Base-by-base conservation (phyloP, 495 filamentous ascomycete species). In the Penicillium parvum region DNA sequence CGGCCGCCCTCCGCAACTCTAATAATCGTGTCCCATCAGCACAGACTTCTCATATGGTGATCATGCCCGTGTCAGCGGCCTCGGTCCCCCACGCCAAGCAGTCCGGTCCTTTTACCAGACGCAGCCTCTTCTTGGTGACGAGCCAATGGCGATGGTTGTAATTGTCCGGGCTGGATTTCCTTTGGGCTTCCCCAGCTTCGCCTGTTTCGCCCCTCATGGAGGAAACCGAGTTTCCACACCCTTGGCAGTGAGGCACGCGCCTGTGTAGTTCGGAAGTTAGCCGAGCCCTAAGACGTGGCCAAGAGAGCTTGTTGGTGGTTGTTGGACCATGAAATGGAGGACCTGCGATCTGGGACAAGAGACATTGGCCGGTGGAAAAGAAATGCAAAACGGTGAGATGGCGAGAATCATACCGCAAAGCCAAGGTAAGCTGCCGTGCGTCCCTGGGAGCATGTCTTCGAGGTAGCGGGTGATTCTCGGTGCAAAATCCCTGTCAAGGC, bases 171-270 rank as follows among this genome's bases (percentile, higher is more conserved):
- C 1, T 7, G 28, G 12, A 6, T 30, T 21, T 33, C 19, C 20
- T 20, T 8, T 9, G 34, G 26, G 23, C 33, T 30, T 25, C 34
- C 42, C 42, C 42, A 35, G 34, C 37, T 45, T 36, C 41, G 32
- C 29, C 20, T 22, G 30, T 43, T 21, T 21, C 11, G 7, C 32
- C 32, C 16, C 32, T 10, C 6, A 27, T 27, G 23, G 32, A 12
- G 10, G 32, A 35, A 4, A 20, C 32, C 16, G 5, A 7, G 16
- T 39, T 21, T 11, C 20, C 34, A 18, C 35, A 11, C 20, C 17
- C 39, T 42, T 42, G 39, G 39, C 39, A 9, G 7, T 5, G 39
- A 28, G 39, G 39, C 39, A 32, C 29, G 32, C 32, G 5, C n/a
- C 16, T 5, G 18, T 16, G 18, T 33, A 12, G 14, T 10, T 1